A percentile compares a stretch with the other conserved stretches of the same genome.
phyloP scores from a whole-genome alignment of 352 stramenopile genomes.

The Phytophthora uliginosa region DNA sequence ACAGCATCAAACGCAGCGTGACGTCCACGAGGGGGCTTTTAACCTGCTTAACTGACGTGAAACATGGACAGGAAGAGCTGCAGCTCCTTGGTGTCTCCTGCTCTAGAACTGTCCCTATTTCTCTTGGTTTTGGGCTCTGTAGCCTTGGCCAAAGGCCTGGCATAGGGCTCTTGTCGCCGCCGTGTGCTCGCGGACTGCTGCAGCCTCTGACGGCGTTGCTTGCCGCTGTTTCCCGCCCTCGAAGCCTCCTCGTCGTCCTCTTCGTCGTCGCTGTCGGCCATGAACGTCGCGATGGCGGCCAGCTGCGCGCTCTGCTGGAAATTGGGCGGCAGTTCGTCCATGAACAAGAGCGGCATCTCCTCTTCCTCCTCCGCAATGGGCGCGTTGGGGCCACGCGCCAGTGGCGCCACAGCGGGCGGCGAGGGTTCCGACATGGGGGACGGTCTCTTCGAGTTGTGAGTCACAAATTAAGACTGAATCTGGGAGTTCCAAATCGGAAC shows the following conservation, averaged over 20 bases:
- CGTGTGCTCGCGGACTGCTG: neutral
- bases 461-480: too few relatives aligned
- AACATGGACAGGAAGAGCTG: slow-evolving; percentile 72
- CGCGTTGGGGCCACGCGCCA: neutral
- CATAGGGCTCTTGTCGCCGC: slow-evolving; percentile 40
- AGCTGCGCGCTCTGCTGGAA: slow-evolving; percentile 79
- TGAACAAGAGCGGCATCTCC: slow-evolving; percentile 86
- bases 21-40: neutral
- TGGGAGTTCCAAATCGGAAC: neutral
- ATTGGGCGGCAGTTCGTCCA: slow-evolving; percentile 68
- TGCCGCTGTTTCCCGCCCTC: slow-evolving; percentile 1
- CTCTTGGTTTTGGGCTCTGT: slow-evolving; percentile 13
- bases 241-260: slow-evolving; percentile 14
- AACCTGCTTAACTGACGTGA: slow-evolving; percentile 39
- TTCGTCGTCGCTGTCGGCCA: slow-evolving; percentile 63
- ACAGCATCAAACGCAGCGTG: neutral
- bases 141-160: slow-evolving; percentile 6
- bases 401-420: neutral
- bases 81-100: slow-evolving; percentile 55
- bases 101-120: slow-evolving; percentile 10
- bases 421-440: neutral
- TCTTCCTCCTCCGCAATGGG: slow-evolving; percentile 42
- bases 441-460: neutral
- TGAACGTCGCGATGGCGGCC: slow-evolving; percentile 81
- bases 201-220: slow-evolving; percentile 13